Conservation (phyloP, 257 asterid species). For the Nicotiana tabacum region DNA sequence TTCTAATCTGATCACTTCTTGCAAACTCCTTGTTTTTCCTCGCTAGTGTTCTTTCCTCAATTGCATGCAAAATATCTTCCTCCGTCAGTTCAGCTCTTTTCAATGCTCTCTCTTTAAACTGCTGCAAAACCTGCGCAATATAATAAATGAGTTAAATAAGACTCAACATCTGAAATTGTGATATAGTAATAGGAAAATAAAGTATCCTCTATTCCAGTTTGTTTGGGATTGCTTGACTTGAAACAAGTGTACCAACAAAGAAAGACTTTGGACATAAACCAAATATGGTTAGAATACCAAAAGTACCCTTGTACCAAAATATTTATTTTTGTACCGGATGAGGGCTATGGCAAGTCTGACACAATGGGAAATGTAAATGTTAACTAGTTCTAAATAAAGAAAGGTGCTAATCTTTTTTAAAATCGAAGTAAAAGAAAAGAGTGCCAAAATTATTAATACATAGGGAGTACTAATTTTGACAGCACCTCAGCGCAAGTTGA, state of each 20-base stretch:
- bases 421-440: neutral
- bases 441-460: neutral
- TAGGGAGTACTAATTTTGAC: neutral
- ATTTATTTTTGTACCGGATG: neutral
- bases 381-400: neutral
- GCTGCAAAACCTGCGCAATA: conserved; percentile 54
- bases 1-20: conserved; percentile 63
- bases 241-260: neutral
- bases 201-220: neutral
- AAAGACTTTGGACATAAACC: neutral
- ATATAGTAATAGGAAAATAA: neutral
- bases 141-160: neutral
- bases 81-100: conserved; percentile 60
- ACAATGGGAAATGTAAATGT: neutral
- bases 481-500: conserved; percentile 37
- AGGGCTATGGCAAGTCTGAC: neutral
- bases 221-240: neutral
- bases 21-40: conserved; percentile 53
- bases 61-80: conserved; percentile 43
- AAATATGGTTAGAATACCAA: neutral
- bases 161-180: neutral
- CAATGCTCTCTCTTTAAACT: conserved; percentile 80
- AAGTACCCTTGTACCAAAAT: neutral
- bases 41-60: conserved; percentile 59
- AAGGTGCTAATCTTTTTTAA: neutral